Conservation (phyloP, 2,329 filamentous ascomycete species). For the Pyrenophora seminiperda region DNA sequence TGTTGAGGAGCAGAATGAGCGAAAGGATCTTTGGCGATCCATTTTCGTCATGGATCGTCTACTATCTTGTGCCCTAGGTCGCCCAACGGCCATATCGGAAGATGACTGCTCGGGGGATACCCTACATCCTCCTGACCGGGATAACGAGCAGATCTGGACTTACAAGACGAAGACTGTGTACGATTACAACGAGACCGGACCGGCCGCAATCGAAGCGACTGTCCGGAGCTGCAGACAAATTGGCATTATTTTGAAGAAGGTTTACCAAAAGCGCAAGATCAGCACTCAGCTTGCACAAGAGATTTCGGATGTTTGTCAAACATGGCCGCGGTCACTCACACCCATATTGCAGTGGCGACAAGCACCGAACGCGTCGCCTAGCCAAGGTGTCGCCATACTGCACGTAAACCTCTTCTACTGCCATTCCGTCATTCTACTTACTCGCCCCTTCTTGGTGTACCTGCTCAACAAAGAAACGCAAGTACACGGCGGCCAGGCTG, state of each 20-base stretch:
- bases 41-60: constrained; percentile 69
- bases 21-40: constrained; percentile 67
- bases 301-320: constrained; percentile 60
- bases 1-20: constrained; percentile 52
- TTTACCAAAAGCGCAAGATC: constrained; percentile 66
- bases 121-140: constrained; percentile 38
- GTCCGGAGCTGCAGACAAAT: constrained; percentile 64
- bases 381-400: constrained; percentile 63
- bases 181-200: constrained; percentile 43
- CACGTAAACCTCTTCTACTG: constrained; percentile 67
- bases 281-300: constrained; percentile 63
- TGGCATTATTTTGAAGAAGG: constrained; percentile 61
- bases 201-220: constrained; percentile 58
- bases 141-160: constrained; percentile 26
- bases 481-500: constrained; percentile 38
- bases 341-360: constrained; percentile 58
- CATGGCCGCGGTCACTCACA: constrained; percentile 58
- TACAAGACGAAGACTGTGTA: constrained; percentile 17
- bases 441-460: constrained; percentile 67
- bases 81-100: constrained; percentile 65
- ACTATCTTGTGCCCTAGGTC: constrained; percentile 65
- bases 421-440: constrained; percentile 67
- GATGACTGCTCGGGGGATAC: constrained; percentile 64
- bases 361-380: constrained; percentile 52
- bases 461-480: constrained; percentile 56